A percentile compares a stretch with the other conserved stretches of the same genome.
phyloP scores from a whole-genome alignment of 2,329 filamentous ascomycete species.

The Phaeosphaeria sp. region DNA sequence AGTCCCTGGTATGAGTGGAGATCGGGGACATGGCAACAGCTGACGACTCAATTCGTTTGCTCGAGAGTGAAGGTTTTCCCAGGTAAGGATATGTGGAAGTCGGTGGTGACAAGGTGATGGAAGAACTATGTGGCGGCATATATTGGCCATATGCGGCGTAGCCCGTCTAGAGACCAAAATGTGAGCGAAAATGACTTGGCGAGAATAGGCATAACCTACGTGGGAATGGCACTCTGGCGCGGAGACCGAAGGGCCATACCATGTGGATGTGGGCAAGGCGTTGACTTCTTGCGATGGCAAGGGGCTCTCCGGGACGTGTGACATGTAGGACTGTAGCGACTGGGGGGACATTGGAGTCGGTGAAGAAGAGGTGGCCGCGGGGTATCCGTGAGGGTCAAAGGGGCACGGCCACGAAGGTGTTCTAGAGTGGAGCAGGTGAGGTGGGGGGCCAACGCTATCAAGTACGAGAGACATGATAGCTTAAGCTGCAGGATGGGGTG shows the following conservation, averaged over 20 bases:
- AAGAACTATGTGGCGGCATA: constrained; percentile 39
- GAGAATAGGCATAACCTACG: constrained; percentile 29
- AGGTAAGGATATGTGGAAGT: constrained; percentile 30
- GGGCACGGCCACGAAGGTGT: constrained; percentile 36
- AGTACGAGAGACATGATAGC: constrained; percentile 43
- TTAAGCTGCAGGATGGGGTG: constrained; percentile 12
- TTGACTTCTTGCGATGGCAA: constrained; percentile 34
- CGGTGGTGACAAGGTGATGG: constrained; percentile 30
- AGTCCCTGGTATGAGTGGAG: constrained; percentile 37
- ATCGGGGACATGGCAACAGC: constrained; percentile 39
- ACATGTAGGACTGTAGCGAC: constrained; percentile 38
- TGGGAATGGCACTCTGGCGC: constrained; percentile 35
- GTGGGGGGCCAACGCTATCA: constrained; percentile 44
- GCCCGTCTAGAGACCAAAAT: constrained; percentile 18
- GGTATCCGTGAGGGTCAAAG: constrained; percentile 33
- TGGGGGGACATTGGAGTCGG: constrained; percentile 42
- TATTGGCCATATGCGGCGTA: constrained; percentile 43
- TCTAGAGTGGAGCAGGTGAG: constrained; percentile 38
- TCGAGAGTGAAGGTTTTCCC: constrained; percentile 25
- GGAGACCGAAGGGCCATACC: constrained; percentile 39
- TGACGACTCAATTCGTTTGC: constrained; percentile 24
- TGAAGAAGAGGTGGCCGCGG: constrained; percentile 31
- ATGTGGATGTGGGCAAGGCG: constrained; percentile 31
- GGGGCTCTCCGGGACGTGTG: constrained; percentile 34
- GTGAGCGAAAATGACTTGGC: constrained; percentile 1